phyloP scores from a whole-genome alignment of 2,329 filamentous ascomycete genomes.

The Triangularia setosa region DNA sequence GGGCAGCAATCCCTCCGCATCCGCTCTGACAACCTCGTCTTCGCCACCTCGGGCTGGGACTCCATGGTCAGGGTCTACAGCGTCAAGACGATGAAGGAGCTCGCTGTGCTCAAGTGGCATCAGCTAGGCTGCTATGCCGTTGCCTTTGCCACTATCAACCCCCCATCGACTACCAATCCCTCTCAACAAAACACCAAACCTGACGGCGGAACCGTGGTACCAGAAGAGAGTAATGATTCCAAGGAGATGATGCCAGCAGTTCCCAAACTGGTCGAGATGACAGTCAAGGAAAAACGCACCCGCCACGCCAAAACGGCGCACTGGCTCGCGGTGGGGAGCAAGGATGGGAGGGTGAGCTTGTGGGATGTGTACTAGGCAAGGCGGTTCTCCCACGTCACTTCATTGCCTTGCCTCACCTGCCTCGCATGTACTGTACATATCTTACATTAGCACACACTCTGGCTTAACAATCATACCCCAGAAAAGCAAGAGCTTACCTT shows the following conservation, averaged over 20 bases:
- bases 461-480: background rate
- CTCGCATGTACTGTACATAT: no score
- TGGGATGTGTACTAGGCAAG: conserved; percentile 84
- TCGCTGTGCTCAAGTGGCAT: conserved; percentile 95
- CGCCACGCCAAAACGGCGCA: conserved; percentile 67
- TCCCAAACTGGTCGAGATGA: conserved; percentile 35
- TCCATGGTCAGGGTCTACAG: conserved; percentile 76
- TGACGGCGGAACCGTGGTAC: background rate
- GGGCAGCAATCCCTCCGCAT: conserved; percentile 81
- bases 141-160: conserved; percentile 57
- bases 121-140: conserved; percentile 80
- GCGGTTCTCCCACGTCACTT: no score
- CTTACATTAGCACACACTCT: no score
- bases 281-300: conserved; percentile 61
- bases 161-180: background rate
- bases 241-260: conserved; percentile 20
- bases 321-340: conserved; percentile 86
- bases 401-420: no score
- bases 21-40: conserved; percentile 74
- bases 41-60: conserved; percentile 94
- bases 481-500: no score
- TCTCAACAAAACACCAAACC: background rate
- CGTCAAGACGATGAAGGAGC: conserved; percentile 72
- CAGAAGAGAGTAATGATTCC: background rate
- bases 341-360: conserved; percentile 90